Evolutionary conservation across 2,329 filamentous ascomycete species (phyloP).

Genomic region (Paraconiothyrium sp.): DNA sequence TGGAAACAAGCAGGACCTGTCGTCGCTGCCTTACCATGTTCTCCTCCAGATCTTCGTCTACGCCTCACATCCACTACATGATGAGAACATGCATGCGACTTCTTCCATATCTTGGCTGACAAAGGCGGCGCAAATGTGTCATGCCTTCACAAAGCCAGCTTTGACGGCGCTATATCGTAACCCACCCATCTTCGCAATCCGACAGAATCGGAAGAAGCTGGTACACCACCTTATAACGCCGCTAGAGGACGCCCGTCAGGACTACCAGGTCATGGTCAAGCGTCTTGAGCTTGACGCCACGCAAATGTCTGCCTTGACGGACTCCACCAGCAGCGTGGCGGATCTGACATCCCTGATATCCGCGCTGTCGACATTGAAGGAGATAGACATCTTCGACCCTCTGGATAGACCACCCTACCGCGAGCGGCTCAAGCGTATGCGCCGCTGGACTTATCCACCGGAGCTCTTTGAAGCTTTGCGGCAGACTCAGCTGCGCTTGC

Average conservation of each 20-base stretch:
- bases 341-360: conserved; percentile 68
- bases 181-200: conserved; percentile 68
- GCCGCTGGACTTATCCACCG: conserved; percentile 74
- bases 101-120: conserved; percentile 69
- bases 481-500: conserved; percentile 56
- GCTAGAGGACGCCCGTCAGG: conserved; percentile 47
- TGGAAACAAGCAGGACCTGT: conserved; percentile 37
- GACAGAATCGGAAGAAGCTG: conserved; percentile 57
- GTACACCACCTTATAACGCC: conserved; percentile 66
- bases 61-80: conserved; percentile 68
- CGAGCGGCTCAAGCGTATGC: conserved; percentile 59
- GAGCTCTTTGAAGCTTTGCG: conserved; percentile 72
- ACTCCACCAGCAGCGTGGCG: conserved; percentile 63
- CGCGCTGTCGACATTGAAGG: conserved; percentile 71
- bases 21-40: conserved; percentile 70
- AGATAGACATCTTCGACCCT: conserved; percentile 76
- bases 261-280: conserved; percentile 77
- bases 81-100: conserved; percentile 55
- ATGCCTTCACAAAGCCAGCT: conserved; percentile 74
- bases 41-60: conserved; percentile 75
- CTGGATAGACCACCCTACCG: conserved; percentile 74
- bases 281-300: conserved; percentile 74
- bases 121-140: conserved; percentile 67
- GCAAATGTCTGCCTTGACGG: conserved; percentile 63
- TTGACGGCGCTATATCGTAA: conserved; percentile 75